Conservation (phyloP, 768 basidiomycete species). For the Calvatia gigantea region DNA sequence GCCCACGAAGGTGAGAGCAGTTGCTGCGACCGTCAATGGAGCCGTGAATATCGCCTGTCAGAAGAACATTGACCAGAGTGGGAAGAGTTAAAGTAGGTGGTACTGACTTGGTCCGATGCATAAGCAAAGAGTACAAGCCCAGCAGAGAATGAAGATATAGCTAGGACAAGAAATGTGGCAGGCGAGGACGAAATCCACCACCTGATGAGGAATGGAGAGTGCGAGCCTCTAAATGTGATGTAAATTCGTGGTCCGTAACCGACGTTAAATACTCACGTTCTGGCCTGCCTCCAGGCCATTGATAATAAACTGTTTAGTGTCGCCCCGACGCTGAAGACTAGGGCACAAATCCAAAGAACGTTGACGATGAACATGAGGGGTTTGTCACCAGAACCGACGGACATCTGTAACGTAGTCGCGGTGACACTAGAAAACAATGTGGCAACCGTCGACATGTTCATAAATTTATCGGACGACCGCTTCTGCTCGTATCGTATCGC, state of each 20-base stretch:
- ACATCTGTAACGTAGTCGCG: constrained; percentile 2
- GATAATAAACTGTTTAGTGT: constrained; percentile 3
- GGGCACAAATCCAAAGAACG: constrained; percentile 1
- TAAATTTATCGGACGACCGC: background rate
- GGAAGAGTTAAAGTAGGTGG: too few relatives aligned
- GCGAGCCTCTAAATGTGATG: background rate
- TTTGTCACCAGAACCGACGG: background rate
- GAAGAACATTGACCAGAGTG: background rate
- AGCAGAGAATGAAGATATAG: constrained; percentile 5
- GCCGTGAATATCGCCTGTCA: background rate
- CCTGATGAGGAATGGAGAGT: background rate
- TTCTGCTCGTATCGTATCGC: constrained; percentile 9
- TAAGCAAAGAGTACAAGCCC: constrained; percentile 3
- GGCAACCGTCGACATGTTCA: constrained; percentile 6
- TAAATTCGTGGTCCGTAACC: background rate
- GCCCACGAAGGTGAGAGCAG: background rate
- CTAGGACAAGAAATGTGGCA: background rate
- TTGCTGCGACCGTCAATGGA: constrained; percentile 1
- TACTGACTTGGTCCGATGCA: background rate
- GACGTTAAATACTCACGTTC: background rate
- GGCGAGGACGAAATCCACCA: constrained; percentile 3
- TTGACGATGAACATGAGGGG: background rate
- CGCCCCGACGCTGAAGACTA: constrained; percentile 6
- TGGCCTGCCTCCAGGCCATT: constrained; percentile 1
- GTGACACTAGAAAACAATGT: constrained; percentile 9